A percentile compares a stretch with the other conserved stretches of the same genome.
Conservation (phyloP, 164 flowering plant species). For the Platanus orientalis region DNA sequence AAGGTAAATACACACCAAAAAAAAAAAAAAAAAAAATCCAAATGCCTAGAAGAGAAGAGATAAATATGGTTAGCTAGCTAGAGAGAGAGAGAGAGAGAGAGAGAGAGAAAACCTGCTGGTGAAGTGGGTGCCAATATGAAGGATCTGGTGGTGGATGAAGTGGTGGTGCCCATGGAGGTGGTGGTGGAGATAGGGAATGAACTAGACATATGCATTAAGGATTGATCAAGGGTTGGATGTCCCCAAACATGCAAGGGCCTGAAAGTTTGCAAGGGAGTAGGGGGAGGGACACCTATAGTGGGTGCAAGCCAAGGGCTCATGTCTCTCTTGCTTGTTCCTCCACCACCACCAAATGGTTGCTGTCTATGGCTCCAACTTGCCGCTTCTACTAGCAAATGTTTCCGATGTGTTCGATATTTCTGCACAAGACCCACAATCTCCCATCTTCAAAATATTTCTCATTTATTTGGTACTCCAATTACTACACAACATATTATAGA, state of each 20-base stretch:
- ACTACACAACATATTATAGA: too few relatives aligned
- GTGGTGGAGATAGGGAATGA: slow-evolving; percentile 25
- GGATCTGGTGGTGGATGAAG: slow-evolving; percentile 37
- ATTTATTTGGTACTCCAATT: too few relatives aligned
- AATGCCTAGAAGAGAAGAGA: slow-evolving; percentile 22
- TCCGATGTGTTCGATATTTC: slow-evolving; percentile 93
- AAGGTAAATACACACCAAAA: too few relatives aligned
- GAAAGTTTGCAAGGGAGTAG: slow-evolving; percentile 24
- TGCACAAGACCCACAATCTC: slow-evolving; percentile 30
- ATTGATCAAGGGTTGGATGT: slow-evolving; percentile 69
- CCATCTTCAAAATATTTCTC: too few relatives aligned
- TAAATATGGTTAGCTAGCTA: not conserved
- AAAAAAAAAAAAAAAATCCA: not conserved
- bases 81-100: slow-evolving; percentile 10
- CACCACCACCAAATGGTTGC: slow-evolving; percentile 45
- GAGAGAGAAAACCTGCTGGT: slow-evolving; percentile 34
- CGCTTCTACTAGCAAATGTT: slow-evolving; percentile 89
- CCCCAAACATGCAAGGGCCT: slow-evolving; percentile 97
- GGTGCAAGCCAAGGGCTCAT: slow-evolving; percentile 57
- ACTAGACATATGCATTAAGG: slow-evolving; percentile 45
- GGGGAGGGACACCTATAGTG: slow-evolving; percentile 72
- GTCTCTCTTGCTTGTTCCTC: slow-evolving; percentile 39
- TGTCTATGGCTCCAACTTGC: slow-evolving; percentile 84
- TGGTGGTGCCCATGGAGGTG: slow-evolving; percentile 8
- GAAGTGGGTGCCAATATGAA: slow-evolving; percentile 58